phyloP scores from a whole-genome alignment of 768 basidiomycete species.

The Naganishia randhawae region DNA sequence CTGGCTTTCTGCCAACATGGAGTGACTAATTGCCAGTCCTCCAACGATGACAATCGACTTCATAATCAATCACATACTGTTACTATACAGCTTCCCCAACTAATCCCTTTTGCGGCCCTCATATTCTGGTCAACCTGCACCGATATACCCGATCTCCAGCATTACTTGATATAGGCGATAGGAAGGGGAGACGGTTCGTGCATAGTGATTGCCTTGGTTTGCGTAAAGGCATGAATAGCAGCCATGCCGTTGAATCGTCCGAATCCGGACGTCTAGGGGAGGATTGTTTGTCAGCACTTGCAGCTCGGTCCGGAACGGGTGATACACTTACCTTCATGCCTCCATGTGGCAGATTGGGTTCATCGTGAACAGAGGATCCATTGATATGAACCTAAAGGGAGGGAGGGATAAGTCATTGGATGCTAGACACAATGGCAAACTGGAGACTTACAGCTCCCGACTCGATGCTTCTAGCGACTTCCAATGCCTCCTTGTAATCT shows the following conservation, averaged over 20 bases:
- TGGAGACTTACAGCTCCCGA: slow-evolving; percentile 52
- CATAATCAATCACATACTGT: too few relatives aligned
- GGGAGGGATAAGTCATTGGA: slow-evolving; percentile 56
- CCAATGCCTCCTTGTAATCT: slow-evolving; percentile 54
- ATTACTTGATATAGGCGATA: slow-evolving; percentile 12
- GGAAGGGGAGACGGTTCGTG: slow-evolving; percentile 20
- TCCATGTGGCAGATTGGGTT: slow-evolving; percentile 47
- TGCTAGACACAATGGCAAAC: slow-evolving; percentile 26
- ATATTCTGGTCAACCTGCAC: too few relatives aligned
- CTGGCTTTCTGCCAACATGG: too few relatives aligned
- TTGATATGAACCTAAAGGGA: slow-evolving; percentile 56
- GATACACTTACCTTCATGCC: slow-evolving; percentile 36
- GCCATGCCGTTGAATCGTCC: slow-evolving; percentile 50
- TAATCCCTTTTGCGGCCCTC: too few relatives aligned
- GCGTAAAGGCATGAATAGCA: slow-evolving; percentile 47
- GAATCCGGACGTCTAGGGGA: slow-evolving; percentile 38
- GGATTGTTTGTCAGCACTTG: not conserved
- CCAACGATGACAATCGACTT: too few relatives aligned
- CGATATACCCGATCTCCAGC: too few relatives aligned
- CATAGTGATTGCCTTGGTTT: slow-evolving; percentile 35
- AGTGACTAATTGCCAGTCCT: too few relatives aligned
- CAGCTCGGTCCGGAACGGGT: not conserved
- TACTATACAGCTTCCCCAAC: too few relatives aligned
- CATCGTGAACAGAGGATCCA: slow-evolving; percentile 50
- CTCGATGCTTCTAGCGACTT: slow-evolving; percentile 56